Conservation (phyloP, 495 filamentous ascomycete species). For the Lepraria neglecta region DNA sequence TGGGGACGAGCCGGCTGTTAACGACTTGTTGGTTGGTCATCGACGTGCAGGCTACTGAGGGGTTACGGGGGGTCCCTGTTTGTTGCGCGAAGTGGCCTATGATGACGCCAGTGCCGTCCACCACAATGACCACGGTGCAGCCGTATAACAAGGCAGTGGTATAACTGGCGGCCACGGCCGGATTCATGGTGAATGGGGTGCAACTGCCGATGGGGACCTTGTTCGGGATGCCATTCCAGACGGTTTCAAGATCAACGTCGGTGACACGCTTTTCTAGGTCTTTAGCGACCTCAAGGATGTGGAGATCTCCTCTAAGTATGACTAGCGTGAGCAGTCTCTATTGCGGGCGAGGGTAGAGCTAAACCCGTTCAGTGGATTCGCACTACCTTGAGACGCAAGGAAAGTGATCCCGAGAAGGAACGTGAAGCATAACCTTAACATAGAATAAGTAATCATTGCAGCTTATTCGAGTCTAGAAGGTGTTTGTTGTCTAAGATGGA, state of each 20-base stretch:
- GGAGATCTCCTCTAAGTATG: neutral
- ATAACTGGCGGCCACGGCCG: neutral
- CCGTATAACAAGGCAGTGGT: conserved; percentile 20
- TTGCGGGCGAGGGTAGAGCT: too few relatives aligned
- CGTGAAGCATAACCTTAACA: conserved; percentile 2
- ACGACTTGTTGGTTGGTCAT: neutral
- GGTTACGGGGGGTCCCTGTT: neutral
- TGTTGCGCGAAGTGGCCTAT: conserved; percentile 18
- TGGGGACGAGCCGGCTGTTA: neutral
- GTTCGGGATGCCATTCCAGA: conserved; percentile 4
- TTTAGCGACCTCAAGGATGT: neutral
- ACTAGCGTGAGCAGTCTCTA: neutral
- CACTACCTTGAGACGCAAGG: neutral
- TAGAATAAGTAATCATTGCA: neutral
- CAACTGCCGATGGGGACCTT: conserved; percentile 7
- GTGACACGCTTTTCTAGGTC: conserved; percentile 3
- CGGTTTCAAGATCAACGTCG: neutral
- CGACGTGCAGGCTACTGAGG: neutral
- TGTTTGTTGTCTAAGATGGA: neutral
- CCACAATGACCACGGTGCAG: conserved; percentile 17
- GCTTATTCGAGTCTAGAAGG: neutral
- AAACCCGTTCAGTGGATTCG: neutral
- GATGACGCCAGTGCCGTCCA: conserved; percentile 12
- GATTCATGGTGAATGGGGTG: neutral
- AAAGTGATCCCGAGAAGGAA: neutral